phyloP scores from a whole-genome alignment of 2,329 filamentous ascomycete species.

The Davidsoniella neocaledoniae region DNA sequence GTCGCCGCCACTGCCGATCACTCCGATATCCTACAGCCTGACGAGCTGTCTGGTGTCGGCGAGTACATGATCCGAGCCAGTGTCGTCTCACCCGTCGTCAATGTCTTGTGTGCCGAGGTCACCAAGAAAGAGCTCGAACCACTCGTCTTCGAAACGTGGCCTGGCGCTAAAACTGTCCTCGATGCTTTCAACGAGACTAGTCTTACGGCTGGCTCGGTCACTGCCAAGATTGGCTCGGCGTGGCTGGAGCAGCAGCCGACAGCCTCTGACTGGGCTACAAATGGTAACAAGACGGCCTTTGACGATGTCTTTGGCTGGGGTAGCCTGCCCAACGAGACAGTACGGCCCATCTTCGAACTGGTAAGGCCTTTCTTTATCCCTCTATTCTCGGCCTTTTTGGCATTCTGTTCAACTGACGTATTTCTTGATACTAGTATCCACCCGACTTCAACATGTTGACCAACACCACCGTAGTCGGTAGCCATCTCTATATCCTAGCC shows the following conservation, averaged over 20 bases:
- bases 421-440: background rate
- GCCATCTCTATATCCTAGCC: background rate
- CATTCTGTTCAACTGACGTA: too few relatives aligned
- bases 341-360: background rate
- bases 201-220: background rate
- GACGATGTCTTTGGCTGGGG: conserved; percentile 3
- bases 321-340: background rate
- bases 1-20: conserved; percentile 40
- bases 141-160: conserved; percentile 46
- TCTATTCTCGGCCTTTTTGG: too few relatives aligned
- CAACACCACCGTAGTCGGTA: background rate
- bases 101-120: conserved; percentile 58
- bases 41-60: conserved; percentile 46
- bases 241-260: too few relatives aligned
- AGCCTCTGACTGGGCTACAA: too few relatives aligned
- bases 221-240: too few relatives aligned
- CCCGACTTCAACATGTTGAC: background rate
- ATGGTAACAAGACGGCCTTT: background rate
- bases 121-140: conserved; percentile 40
- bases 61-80: conserved; percentile 52
- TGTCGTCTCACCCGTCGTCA: conserved; percentile 52
- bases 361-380: too few relatives aligned
- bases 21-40: conserved; percentile 56
- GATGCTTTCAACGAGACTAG: background rate
- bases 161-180: background rate